Base-by-base conservation (phyloP, 768 basidiomycete species). In the Pleurotus cornucopiae region DNA sequence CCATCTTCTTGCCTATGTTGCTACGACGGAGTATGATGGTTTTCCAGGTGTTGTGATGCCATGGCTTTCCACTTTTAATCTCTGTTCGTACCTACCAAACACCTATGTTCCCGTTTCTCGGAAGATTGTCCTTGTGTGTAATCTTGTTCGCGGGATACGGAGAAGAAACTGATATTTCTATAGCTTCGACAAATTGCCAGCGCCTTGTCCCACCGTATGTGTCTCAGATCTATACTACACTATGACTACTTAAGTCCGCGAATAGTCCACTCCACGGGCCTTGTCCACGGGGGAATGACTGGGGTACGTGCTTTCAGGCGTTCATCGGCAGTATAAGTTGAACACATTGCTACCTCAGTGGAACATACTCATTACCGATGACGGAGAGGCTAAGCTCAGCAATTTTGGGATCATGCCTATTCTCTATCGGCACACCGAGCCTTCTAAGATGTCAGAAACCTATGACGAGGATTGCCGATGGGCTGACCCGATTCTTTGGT, bases 321-420 rank as follows among this genome's bases (percentile, higher is more conserved):
- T 16, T 48, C 25, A 23, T 12, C 18, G 2, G 14, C 4, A 30
- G 4, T 38, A 16, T 30, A 6, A 12, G 4, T 6, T 46, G 25
- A n/a, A 30, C 44, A 5, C 21, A 18, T 16, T 4, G 34, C 13
- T 21, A 16, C n/a, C 43, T 4, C 44, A 74, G 74, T 66, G 63
- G 4, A 74, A 76, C 57, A 60, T 76, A 5, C 63, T 76, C 13
- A 68, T 75, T 51, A 64, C 72, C 52, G 61, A 66, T 2, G 60
- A 67, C 4, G 63, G 64, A 16, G 66, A 62, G 25, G 68, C 68
- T 0, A 66, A 63, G 46, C 63, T 75, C 5, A 65, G 65, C 16
- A 73, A 74, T 60, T 74, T 71, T 18, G 73, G 71, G 5, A 61
- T 76, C n/a, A 68, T 69, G 16, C 61, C 61, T 12, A 61, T 73